Percentiles rank a stretch among this genome's conserved stretches.
Evolutionary conservation across 106 monocot genomes (phyloP).

Genomic region (Chionographis japonica): DNA sequence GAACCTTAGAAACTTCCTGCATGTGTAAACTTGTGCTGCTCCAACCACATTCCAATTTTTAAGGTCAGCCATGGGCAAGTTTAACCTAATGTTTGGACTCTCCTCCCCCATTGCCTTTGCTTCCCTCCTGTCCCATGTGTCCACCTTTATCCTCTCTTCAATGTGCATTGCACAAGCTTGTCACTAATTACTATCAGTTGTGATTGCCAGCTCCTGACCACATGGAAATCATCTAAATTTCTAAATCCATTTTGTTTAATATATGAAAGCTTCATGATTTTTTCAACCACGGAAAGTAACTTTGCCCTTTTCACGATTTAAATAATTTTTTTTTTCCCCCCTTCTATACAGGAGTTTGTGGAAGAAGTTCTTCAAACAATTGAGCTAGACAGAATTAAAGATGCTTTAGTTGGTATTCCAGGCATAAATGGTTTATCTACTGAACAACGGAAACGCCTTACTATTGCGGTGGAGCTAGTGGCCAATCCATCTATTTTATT

Average conservation of each 20-base stretch:
- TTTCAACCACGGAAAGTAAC: not conserved
- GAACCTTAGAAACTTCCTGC: not conserved
- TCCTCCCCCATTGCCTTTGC: too few relatives aligned
- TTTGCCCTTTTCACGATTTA: not conserved
- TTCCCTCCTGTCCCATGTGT: too few relatives aligned
- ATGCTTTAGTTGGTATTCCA: conserved; percentile 10
- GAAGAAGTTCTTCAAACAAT: conserved; percentile 7
- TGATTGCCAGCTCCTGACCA: too few relatives aligned
- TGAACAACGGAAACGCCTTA: conserved; percentile 13
- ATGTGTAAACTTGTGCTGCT: too few relatives aligned
- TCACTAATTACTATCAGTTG: too few relatives aligned
- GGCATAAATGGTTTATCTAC: conserved; percentile 15
- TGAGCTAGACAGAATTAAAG: conserved; percentile 12
- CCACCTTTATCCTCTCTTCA: too few relatives aligned
- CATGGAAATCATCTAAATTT: too few relatives aligned
- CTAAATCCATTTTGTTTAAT: too few relatives aligned
- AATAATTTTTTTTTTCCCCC: not conserved
- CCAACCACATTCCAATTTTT: too few relatives aligned
- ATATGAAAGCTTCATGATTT: not conserved
- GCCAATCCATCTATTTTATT: conserved; percentile 16
- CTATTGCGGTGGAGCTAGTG: conserved; percentile 16
- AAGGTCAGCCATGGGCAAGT: too few relatives aligned
- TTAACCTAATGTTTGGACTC: too few relatives aligned
- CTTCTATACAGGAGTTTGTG: conserved; percentile 13
- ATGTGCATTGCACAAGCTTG: too few relatives aligned